Evolutionary conservation across 257 asterid species (phyloP), one percentile per base, ranked within the genome.

Genomic region (Solanum piurae): DNA sequence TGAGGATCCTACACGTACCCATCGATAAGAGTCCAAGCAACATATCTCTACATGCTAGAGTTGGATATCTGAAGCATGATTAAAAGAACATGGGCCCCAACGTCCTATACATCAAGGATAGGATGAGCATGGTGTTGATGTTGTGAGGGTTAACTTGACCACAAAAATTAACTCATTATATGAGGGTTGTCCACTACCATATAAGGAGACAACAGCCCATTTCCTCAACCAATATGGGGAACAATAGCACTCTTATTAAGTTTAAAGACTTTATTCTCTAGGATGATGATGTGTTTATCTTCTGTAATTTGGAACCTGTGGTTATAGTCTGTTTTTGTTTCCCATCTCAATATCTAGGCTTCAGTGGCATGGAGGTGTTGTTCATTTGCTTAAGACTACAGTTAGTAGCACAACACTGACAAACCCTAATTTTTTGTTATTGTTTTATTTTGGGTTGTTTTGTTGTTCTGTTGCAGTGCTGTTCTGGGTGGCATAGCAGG

Each of bases 401-500:
- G 68, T 46, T 46, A 27, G 40, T 80, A 46, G 85, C 85, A 27
- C 85, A 82, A 31, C 44, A 49, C 46, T 82, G 12, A 9, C 42
- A 31, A 52, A 82, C 42, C 21, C 71, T 85, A 34, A 13, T 37
- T 68, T 36, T 37, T 38, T 86, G 21, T 27, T 42, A 31, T 42
- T 68, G 75, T 69, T 71, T 37, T 71, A 42, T 37, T 86, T 42
- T 68, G 31, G 68, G 37, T 49, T 69, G 33, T 44, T 69, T 86
- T 86, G 71, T 60, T 79, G 75, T 34, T 86, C 88, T 91, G 91
- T 88, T 91, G 88, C 97, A 97, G 99, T 91, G 95, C 98, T 89
- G 97, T 93, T 89, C 93, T 97, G 87, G 98, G 99, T 86, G 97
- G 99, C 72, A 89, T 90, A 79, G 92, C 91, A 16, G 93, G 90